Base-by-base conservation (phyloP, 305 asterid species). In the Solanum hybrid region DNA sequence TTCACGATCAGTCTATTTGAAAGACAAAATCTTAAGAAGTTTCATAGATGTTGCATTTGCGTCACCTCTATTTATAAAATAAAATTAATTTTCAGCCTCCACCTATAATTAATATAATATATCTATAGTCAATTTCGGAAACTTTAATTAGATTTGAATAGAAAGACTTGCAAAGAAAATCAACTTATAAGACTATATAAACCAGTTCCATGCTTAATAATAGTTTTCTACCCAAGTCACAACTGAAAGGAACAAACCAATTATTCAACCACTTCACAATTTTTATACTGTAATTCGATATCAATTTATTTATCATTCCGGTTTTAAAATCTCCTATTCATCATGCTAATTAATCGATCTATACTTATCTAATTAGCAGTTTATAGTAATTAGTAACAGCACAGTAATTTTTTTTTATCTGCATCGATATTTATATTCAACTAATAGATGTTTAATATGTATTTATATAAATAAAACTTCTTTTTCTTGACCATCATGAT, bases 231-330 rank as follows among this genome's bases (percentile, higher is more conserved):
- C 98, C n/a, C 98, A 96, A 96, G 98, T 96, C 97, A 95, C 98
- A 96, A 96, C 98, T 96, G 98, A 97, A 95, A 95, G 96, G 95
- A 95, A 95, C 94, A 95, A 96, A 97, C 93, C 89, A 90, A 76
- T 76, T 18, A 91, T 92, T 97, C 91, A 95, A 96, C 95, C 92
- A 92, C 93, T 16, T 89, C 95, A 91, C 86, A 89, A 90, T 91
- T 80, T 91, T 88, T 90, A 3, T 28, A 28, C 8, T 71, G 10
- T 73, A 74, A 12, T 74, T 57, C 36, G 33, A 24, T 5, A 0
- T 75, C 24, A 7, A 75, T 73, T 28, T 26, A 73, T 31, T 29
- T 75, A 75, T 14, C 34, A 74, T 74, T 28, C 78, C 34, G n/a
- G 18, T 11, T 71, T n/a, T n/a, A n/a, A n/a, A n/a, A n/a, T n/a